Percentiles rank a stretch among this genome's conserved stretches.
phyloP scores from a whole-genome alignment of 768 basidiomycete species.

The Rhizopogon vesiculosus region DNA sequence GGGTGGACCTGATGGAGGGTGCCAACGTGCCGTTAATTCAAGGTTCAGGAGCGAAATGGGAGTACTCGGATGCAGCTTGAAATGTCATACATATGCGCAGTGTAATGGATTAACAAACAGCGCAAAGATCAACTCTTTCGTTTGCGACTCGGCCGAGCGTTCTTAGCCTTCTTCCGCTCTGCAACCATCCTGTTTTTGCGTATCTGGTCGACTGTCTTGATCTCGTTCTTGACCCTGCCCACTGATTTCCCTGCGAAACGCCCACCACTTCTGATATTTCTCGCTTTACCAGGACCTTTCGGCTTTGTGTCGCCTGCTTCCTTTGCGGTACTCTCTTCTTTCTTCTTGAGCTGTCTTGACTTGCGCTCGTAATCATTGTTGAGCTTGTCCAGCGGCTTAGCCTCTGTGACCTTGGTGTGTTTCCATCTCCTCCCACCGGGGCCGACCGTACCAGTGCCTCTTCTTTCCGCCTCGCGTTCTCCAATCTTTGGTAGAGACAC shows the following conservation, averaged over 20 bases:
- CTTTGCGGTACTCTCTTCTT: slow-evolving; percentile 29
- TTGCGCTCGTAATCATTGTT: slow-evolving; percentile 73
- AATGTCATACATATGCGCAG: not conserved
- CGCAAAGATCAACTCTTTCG: slow-evolving; percentile 17
- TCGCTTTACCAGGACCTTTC: slow-evolving; percentile 26
- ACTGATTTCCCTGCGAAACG: slow-evolving; percentile 58
- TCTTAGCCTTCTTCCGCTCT: slow-evolving; percentile 71
- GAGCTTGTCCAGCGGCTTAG: slow-evolving; percentile 78
- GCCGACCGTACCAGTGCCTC: slow-evolving; percentile 19
- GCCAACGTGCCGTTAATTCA: slow-evolving; percentile 43
- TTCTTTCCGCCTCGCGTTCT: slow-evolving; percentile 59
- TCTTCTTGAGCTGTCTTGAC: slow-evolving; percentile 56
- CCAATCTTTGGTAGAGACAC: slow-evolving; percentile 77
- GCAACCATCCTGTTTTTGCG: slow-evolving; percentile 62
- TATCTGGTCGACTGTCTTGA: slow-evolving; percentile 86
- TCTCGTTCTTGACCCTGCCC: slow-evolving; percentile 69
- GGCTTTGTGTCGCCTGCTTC: slow-evolving; percentile 20
- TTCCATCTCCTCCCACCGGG: slow-evolving; percentile 60
- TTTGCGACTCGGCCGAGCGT: slow-evolving; percentile 62
- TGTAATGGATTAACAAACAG: slow-evolving; percentile 4
- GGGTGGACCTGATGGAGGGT: slow-evolving; percentile 73
- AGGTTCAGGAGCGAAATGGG: slow-evolving; percentile 76
- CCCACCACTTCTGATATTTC: slow-evolving; percentile 29
- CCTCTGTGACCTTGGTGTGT: slow-evolving; percentile 57
- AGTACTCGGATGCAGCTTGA: slow-evolving; percentile 50